These are phyloP conservation scores for Telopea speciosissima DNA, from an alignment of 177 flowering plant species.

Conservation along the genomic window DNA sequence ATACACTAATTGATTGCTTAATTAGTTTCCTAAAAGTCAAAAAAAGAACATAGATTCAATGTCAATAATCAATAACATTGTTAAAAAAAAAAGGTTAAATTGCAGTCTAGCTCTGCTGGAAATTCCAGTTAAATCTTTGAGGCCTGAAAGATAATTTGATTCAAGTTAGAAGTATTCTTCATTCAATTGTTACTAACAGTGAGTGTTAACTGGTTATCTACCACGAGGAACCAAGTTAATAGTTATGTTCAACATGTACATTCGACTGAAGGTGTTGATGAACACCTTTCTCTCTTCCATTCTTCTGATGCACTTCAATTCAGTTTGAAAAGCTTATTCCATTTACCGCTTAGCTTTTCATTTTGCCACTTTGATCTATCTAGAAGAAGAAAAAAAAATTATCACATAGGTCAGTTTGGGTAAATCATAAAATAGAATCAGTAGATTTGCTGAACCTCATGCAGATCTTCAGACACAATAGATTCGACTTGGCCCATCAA, in stretches of 20 bases:
- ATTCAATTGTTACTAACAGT: neutral
- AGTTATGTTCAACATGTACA: neutral
- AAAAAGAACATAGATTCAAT: neutral
- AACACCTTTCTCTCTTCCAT: neutral
- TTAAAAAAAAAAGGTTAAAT: neutral
- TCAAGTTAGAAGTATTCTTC: neutral
- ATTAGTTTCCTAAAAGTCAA: neutral
- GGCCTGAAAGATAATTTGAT: neutral
- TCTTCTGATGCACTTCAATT: neutral
- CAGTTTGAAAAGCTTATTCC: no score
- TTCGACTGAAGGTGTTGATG: no score
- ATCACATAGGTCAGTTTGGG: neutral
- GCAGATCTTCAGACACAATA: neutral
- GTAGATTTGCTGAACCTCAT: neutral
- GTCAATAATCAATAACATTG: no score
- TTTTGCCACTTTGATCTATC: neutral
- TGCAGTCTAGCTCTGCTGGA: neutral
- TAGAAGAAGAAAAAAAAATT: neutral
- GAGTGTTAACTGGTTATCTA: neutral
- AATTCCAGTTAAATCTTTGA: neutral
- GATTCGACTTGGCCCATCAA: neutral
- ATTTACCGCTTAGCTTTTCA: neutral
- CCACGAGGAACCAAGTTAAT: neutral
- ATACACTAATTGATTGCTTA: neutral
- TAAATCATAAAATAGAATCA: neutral